phyloP scores from a whole-genome alignment of 148 eudicot genomes.

The Salicornia ramosissima region DNA sequence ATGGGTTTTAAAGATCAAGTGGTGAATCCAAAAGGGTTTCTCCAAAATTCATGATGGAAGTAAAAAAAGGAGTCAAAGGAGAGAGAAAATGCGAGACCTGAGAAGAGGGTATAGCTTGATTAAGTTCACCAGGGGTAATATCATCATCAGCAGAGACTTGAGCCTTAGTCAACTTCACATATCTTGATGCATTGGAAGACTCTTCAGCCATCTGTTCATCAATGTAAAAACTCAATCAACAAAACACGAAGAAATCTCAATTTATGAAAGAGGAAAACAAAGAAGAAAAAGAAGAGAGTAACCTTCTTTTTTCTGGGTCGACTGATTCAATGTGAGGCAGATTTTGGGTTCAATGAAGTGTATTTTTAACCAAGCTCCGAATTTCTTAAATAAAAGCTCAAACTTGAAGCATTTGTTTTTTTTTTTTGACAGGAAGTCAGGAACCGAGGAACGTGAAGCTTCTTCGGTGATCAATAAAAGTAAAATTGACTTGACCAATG shows the following conservation, averaged over 20 bases:
- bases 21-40: conserved; percentile 9
- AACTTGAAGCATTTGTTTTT: no score
- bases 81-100: conserved; percentile 48
- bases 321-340: no score
- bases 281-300: neutral
- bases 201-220: conserved; percentile 50
- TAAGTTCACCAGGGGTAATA: conserved; percentile 85
- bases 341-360: no score
- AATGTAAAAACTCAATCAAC: neutral
- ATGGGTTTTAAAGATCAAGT: conserved; percentile 23
- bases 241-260: neutral
- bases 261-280: neutral
- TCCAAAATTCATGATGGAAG: neutral
- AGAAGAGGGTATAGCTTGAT: conserved; percentile 85
- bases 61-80: neutral
- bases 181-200: conserved; percentile 39
- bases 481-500: no score
- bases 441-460: no score
- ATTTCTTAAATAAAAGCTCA: no score
- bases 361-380: no score
- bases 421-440: no score
- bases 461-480: no score
- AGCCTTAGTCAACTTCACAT: conserved; percentile 80
- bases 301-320: neutral
- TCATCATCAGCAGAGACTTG: conserved; percentile 55